A percentile compares a stretch with the other conserved stretches of the same genome.
phyloP scores from a whole-genome alignment of 768 basidiomycete species.

The Leccinum longicurvipes region DNA sequence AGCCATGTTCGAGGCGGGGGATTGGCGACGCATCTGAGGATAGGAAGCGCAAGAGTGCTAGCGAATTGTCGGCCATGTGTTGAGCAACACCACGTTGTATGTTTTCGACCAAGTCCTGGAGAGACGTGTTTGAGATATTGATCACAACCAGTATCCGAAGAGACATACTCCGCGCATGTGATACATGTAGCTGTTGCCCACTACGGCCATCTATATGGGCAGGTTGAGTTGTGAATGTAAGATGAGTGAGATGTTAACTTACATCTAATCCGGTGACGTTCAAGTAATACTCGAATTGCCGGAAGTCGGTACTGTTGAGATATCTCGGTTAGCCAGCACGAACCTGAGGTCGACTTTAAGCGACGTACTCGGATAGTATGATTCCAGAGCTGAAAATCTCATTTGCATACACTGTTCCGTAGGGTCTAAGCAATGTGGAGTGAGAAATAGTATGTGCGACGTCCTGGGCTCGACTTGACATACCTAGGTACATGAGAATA shows the following conservation, averaged over 20 bases:
- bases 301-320: conserved; percentile 79
- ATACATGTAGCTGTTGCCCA: conserved; percentile 91
- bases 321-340: conserved; percentile 12
- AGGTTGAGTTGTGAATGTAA: background rate
- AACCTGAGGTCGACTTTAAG: background rate
- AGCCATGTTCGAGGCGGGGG: conserved; percentile 54
- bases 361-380: conserved; percentile 76
- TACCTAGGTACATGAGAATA: conserved; percentile 84
- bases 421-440: conserved; percentile 50
- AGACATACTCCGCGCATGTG: conserved; percentile 80
- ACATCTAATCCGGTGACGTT: conserved; percentile 91
- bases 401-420: conserved; percentile 84
- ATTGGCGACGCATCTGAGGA: conserved; percentile 68
- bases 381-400: conserved; percentile 93
- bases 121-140: background rate
- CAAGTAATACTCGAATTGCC: conserved; percentile 87
- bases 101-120: conserved; percentile 71
- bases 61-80: conserved; percentile 88
- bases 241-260: conserved; percentile 24
- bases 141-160: background rate
- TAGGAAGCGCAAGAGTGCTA: conserved; percentile 74
- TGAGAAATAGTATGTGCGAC: background rate
- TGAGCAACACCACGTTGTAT: conserved; percentile 82
- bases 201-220: conserved; percentile 72
- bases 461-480: conserved; percentile 45